Base-by-base conservation (phyloP, 2,329 filamentous ascomycete species). In the Fusarium acutatum region DNA sequence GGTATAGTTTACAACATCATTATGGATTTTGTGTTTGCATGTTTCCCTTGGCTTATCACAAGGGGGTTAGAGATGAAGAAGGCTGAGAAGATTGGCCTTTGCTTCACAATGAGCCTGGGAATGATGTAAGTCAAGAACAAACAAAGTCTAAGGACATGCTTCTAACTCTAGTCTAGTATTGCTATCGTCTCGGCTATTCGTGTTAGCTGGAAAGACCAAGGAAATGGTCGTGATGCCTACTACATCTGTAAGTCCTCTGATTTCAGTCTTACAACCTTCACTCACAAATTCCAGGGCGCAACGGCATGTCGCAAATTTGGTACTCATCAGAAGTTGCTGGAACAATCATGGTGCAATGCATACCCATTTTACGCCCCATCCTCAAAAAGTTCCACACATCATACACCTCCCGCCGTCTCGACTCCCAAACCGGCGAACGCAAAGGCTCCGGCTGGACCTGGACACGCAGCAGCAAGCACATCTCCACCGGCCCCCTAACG, bases 331-430 rank as follows among this genome's bases (percentile, higher is more conserved):
- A 88, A 77, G 81, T 88, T 60, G 82, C 85, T 14, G 86, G 86
- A 60, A 88, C 87, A 32, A 87, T 88, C 71, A 87, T 88, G 47
- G 87, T 88, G 8, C 86, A 88, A 72, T 88, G 85, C 67, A 84
- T 88, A 6, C 87, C 87, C 5, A 84, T 88, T 22, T 74, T 88
- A 13, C 83, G 87, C 15, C 85, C 86, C 0, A 82, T 88, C 26
- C 69, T 88, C 11, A 70, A 72, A 50, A 75, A 76, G 38, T 71
- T 78, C 4, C 75, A 77, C 63, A 76, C 71, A 22, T 76, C 76
- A 24, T 43, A 74, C 13, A 78, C 76, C 13, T 78, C 76, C 6
- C 66, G 66, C 43, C 75, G 65, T 38, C 68, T 78, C 18, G 71
- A 64, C 26, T 76, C 75, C 7, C 64, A 65, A 7, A 64, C 49